Evolutionary conservation across 2,329 filamentous ascomycete species (phyloP), one percentile per base, ranked within the genome.

Genomic region (Alternaria dauci): DNA sequence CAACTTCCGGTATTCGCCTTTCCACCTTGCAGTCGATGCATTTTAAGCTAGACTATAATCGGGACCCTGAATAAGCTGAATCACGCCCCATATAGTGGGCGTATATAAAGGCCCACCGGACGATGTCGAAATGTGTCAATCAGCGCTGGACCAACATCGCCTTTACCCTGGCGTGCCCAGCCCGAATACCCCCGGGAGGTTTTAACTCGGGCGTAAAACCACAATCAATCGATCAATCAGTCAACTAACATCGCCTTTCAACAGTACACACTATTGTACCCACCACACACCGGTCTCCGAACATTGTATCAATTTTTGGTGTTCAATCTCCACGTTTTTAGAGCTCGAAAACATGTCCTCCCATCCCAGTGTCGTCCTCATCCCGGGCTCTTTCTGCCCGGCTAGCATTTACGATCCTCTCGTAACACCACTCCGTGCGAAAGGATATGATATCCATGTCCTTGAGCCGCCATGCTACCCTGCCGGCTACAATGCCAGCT

Each of bases 371-470:
- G 51, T 76, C 34, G 59, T 72, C 42, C 14, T 75, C 12, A 51
- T 73, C 34, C 67, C 71, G 12, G 73, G 71, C 47, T 74, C 71
- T 39, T 76, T 76, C 58, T 52, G 56, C 18, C 44, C 18, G 4
- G 46, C 53, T 39, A 12, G 39, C 23, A 44, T 64, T 39, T 74
- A 76, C 62, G 56, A 62, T 14, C 34, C 47, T 26, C 14, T 72
- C n/a, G 41, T 61, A 14, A 12, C 52, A 5, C 52, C 59, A 4
- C 47, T 72, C 16, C 38, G 55, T 9, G 20, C 53, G 8, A 63
- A 59, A 41, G 69, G 71, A 26, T 65, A 68, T 59, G 51, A 53
- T 7, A 55, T 69, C 20, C 55, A 68, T 16, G 59, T 57, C 38
- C 14, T 73, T 1, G 50, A 66, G 26, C 61, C 52, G 11, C 64